These are phyloP conservation scores for Curvularia spicifera DNA, from an alignment of 2,329 filamentous ascomycete species.

Conservation along the genomic window DNA sequence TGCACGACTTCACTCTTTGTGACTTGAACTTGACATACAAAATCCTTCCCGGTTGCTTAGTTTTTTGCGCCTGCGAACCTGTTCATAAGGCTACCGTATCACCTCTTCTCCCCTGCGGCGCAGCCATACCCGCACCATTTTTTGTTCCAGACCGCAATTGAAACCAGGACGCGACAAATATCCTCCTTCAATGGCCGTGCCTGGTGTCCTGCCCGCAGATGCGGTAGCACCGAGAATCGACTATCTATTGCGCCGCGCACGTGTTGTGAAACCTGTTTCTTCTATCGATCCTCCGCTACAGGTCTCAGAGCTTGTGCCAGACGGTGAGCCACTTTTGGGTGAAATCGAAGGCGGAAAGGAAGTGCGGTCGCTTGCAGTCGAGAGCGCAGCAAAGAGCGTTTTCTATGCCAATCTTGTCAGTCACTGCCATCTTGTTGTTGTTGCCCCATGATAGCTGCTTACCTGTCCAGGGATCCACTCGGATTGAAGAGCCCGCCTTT, in stretches of 20 bases:
- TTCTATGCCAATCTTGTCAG: slow-evolving; percentile 82
- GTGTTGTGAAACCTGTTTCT: slow-evolving; percentile 48
- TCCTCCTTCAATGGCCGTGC: slow-evolving; percentile 35
- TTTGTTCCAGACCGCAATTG: slow-evolving; percentile 13
- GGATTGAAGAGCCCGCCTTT: slow-evolving; percentile 79
- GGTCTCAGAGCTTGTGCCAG: slow-evolving; percentile 48
- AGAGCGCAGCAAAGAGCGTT: slow-evolving; percentile 80
- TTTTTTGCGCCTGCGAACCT: not conserved
- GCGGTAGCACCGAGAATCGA: slow-evolving; percentile 46
- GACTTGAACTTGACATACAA: not conserved
- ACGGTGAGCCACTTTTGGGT: slow-evolving; percentile 37
- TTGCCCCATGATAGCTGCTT: slow-evolving; percentile 10
- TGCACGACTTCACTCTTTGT: slow-evolving; percentile 6
- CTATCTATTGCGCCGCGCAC: slow-evolving; percentile 51
- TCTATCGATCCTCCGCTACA: slow-evolving; percentile 55
- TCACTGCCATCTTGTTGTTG: not conserved
- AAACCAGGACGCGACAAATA: slow-evolving; percentile 5
- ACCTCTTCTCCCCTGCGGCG: not conserved
- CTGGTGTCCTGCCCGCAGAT: slow-evolving; percentile 33
- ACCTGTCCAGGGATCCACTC: slow-evolving; percentile 67
- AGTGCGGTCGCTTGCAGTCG: slow-evolving; percentile 70
- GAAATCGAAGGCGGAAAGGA: slow-evolving; percentile 54
- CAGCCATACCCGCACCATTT: slow-evolving; percentile 1
- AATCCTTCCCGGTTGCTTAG: not conserved
- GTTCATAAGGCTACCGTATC: not conserved